Percentiles rank a stretch among this genome's conserved stretches.
These are phyloP conservation scores for Carex littledalei DNA, from an alignment of 176 grass and related monocot genomes.

Conservation along the genomic window DNA sequence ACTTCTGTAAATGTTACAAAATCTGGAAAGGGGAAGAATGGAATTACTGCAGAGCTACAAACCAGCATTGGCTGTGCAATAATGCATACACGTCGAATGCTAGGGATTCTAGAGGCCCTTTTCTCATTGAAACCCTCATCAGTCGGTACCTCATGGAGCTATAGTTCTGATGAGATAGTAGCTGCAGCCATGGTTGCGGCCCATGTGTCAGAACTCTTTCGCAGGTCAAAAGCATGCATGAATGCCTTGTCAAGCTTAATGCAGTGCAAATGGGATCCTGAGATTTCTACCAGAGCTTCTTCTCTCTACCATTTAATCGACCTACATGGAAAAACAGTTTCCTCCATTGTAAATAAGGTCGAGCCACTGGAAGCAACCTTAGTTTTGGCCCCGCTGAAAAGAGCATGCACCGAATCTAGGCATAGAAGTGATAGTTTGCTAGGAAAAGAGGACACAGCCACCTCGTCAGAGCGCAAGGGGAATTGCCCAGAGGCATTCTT, in stretches of 20 bases:
- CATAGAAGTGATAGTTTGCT: constrained; percentile 29
- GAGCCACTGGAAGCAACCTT: constrained; percentile 86
- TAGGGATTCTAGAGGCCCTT: constrained; percentile 94
- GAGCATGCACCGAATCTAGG: constrained; percentile 25
- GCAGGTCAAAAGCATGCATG: constrained; percentile 80
- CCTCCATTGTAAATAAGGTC: constrained; percentile 96
- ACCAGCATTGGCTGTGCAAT: constrained; percentile 76
- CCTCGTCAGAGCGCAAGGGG: constrained; percentile 34
- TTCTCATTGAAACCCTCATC: constrained; percentile 99
- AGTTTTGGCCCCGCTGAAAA: constrained; percentile 46
- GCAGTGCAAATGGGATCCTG: constrained; percentile 77
- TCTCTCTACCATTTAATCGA: constrained; percentile 97
- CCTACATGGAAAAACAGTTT: constrained; percentile 91
- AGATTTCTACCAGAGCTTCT: constrained; percentile 83
- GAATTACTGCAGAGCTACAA: constrained; percentile 53
- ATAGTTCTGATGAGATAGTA: constrained; percentile 98
- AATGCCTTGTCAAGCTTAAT: constrained; percentile 74
- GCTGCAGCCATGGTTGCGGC: constrained; percentile 99
- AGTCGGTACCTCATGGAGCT: constrained; percentile 95
- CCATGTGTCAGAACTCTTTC: constrained; percentile 96
- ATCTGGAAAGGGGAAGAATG: constrained; percentile 61
- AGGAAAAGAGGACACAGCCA: constrained; percentile 41
- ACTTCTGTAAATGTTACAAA: constrained; percentile 41
- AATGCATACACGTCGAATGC: constrained; percentile 83
- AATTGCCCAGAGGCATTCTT: constrained; percentile 38